phyloP scores from a whole-genome alignment of 805 yeast species.

The Tetrapisispora fleetii region DNA sequence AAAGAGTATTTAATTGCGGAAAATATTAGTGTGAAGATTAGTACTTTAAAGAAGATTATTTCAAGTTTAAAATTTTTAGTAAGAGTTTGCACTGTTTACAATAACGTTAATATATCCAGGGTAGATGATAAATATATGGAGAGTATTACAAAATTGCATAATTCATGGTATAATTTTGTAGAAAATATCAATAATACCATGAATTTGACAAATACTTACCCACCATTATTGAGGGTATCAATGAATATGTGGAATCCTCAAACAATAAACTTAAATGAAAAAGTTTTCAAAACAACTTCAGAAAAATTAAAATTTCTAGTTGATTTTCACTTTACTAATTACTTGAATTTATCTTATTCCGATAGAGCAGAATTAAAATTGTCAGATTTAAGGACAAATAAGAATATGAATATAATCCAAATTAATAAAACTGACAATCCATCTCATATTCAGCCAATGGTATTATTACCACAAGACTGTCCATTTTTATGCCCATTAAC shows the following conservation, averaged over 20 bases:
- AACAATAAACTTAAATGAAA: slow-evolving; percentile 16
- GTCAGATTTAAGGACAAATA: slow-evolving; percentile 7
- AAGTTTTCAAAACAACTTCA: slow-evolving; percentile 20
- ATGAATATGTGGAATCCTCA: slow-evolving; percentile 24
- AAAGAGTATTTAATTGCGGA: slow-evolving; percentile 1
- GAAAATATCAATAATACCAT: not conserved
- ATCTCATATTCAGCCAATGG: slow-evolving; percentile 8
- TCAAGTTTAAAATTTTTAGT: slow-evolving; percentile 18
- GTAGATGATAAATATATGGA: slow-evolving; percentile 20
- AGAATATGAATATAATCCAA: slow-evolving; percentile 3
- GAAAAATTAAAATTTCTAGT: slow-evolving; percentile 24
- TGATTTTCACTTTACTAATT: slow-evolving; percentile 24
- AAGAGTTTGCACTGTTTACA: slow-evolving; percentile 16
- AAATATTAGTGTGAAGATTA: slow-evolving; percentile 7
- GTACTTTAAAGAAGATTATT: slow-evolving; percentile 16
- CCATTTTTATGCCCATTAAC: slow-evolving; percentile 26
- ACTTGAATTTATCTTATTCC: slow-evolving; percentile 15
- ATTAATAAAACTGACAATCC: slow-evolving; percentile 2
- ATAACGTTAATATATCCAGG: slow-evolving; percentile 5
- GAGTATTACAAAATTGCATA: slow-evolving; percentile 12
- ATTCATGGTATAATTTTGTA: slow-evolving; percentile 5
- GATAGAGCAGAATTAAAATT: slow-evolving; percentile 20
- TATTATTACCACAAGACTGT: slow-evolving; percentile 15
- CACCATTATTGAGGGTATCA: slow-evolving; percentile 17
- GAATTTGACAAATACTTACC: slow-evolving; percentile 1